Evolutionary conservation across 192 early-diverging fungal genomes (phyloP), one percentile per base, ranked within the genome.

Genomic region (Coemansia sp.): DNA sequence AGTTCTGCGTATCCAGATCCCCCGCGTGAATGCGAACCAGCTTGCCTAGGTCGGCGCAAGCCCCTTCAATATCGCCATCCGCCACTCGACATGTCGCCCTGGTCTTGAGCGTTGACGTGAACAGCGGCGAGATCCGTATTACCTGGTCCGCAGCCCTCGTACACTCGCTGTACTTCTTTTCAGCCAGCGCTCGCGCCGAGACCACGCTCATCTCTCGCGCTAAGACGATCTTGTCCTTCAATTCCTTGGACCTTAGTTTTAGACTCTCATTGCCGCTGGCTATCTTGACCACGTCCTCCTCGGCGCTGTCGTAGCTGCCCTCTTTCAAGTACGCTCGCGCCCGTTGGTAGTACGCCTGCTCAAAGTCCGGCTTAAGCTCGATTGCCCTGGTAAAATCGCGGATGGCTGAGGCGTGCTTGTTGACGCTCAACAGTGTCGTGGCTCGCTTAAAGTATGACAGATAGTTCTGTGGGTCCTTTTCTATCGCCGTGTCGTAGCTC

Each of bases 361-460:
- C 82, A 79, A 93, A 94, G 67, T 94, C 89, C 0, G 92, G 91
- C 70, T 92, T 94, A 10, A 96, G 70, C 35, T 88, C 68, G 8
- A 99, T 85, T 11, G 91, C 93, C 27, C 84, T 87, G 32, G 86
- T 74, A 75, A 98, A 94, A 77, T 99, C 97, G 15, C 85, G 79
- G 1, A 95, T 62, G 4, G 97, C 97, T 40, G 88, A 85, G 7
- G 75, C 62, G 56, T 86, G 87, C 39, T 88, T 86, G 51, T 91
- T 93, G 27, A 96, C 63, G 20, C 86, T 86, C 41, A 98, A 74
- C 46, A 94, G 90, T 8, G 91, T 90, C 14, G 92, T 89, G 0
- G 95, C 97, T 47, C 96, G 86, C 71, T 92, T 89, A 72, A 91
- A 97, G 81, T 92, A 93, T n/a, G 89, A 89, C 10, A 94, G 68